Evolutionary conservation across 805 yeast genomes (phyloP).

Genomic region (Hemisphaericaspora nanyangensis): DNA sequence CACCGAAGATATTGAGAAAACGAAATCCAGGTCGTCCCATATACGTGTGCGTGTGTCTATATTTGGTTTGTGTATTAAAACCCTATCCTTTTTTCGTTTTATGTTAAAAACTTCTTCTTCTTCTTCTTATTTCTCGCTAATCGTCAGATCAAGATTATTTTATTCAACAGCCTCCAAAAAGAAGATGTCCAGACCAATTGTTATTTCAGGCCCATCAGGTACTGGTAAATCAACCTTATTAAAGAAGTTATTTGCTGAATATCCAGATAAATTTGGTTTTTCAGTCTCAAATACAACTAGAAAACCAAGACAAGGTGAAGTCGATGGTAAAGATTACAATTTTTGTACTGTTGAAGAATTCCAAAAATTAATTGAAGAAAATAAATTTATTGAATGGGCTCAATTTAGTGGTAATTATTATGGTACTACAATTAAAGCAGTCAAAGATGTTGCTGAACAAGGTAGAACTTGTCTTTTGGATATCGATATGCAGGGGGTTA

Average conservation of each 20-base stretch:
- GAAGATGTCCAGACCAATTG: slow-evolving; percentile 68
- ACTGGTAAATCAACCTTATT: slow-evolving; percentile 94
- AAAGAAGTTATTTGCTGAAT: slow-evolving; percentile 86
- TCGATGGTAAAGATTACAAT: slow-evolving; percentile 84
- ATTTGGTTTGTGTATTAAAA: neutral
- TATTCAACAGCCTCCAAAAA: neutral
- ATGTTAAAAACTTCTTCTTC: neutral
- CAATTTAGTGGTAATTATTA: slow-evolving; percentile 96
- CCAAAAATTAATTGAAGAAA: slow-evolving; percentile 66
- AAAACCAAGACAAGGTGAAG: slow-evolving; percentile 87
- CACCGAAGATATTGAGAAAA: neutral
- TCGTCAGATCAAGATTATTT: neutral
- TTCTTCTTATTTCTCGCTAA: no score
- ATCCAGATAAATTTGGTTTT: slow-evolving; percentile 87
- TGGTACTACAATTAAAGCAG: slow-evolving; percentile 89
- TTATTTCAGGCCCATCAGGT: slow-evolving; percentile 95
- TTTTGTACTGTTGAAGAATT: slow-evolving; percentile 79
- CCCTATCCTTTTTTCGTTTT: no score
- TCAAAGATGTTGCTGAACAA: slow-evolving; percentile 59
- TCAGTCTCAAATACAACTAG: slow-evolving; percentile 94
- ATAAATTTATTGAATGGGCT: slow-evolving; percentile 94
- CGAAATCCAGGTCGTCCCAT: neutral
- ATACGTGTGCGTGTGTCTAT: neutral
- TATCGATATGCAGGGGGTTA: slow-evolving; percentile 99
- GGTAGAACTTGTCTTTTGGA: slow-evolving; percentile 87